Conservation (phyloP, 2,329 filamentous ascomycete species). For the Pyrenochaeta sp. region DNA sequence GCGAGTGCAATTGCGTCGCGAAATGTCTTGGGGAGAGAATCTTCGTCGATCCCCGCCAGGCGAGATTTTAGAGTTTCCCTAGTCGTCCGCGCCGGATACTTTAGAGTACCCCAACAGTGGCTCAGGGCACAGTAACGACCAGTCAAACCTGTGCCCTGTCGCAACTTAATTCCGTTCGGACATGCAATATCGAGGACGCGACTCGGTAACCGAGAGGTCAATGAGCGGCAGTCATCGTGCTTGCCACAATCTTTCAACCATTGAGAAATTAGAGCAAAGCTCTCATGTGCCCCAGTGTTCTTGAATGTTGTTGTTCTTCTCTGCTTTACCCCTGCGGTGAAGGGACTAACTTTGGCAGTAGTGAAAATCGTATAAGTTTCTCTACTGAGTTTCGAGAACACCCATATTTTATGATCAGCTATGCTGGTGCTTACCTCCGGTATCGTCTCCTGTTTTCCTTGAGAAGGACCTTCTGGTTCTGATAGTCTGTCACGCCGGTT, state of each 20-base stretch:
- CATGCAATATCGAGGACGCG: neutral
- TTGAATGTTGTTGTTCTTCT: neutral
- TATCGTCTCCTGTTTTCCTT: neutral
- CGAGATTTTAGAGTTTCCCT: neutral
- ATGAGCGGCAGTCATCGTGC: neutral
- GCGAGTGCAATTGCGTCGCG: constrained; percentile 7
- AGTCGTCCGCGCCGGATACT: neutral
- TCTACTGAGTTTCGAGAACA: neutral
- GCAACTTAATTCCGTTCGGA: neutral
- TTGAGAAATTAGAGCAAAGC: neutral
- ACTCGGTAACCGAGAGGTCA: neutral
- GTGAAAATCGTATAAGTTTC: neutral
- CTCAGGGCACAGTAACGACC: neutral
- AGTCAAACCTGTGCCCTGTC: neutral
- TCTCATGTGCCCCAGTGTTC: neutral
- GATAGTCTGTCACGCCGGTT: neutral
- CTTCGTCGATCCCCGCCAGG: neutral
- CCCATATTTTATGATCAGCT: neutral
- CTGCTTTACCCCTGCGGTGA: neutral
- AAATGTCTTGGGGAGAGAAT: neutral
- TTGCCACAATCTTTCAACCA: neutral
- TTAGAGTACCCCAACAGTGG: neutral
- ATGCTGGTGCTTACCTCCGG: neutral
- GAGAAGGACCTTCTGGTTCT: neutral
- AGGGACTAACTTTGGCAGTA: neutral